Evolutionary conservation across 2,329 filamentous ascomycete genomes (phyloP).

Genomic region (Rhytidhysteron rufulum): DNA sequence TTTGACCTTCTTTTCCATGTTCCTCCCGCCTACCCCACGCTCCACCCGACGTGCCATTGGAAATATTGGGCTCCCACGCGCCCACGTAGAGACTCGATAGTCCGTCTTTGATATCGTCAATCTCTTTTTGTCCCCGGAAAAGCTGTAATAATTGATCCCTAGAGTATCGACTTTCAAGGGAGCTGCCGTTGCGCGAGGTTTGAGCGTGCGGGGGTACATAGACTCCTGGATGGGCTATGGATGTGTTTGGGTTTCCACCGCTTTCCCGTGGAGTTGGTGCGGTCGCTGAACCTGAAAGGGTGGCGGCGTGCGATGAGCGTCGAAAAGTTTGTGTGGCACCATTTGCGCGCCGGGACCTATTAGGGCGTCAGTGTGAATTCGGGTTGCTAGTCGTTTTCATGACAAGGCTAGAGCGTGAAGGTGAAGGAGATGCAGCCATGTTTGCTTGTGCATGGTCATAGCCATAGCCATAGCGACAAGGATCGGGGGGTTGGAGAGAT

Average conservation of each 20-base stretch:
- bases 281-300: conserved; percentile 41
- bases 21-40: conserved; percentile 78
- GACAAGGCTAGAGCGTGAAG: too few species aligned
- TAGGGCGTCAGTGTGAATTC: conserved; percentile 12
- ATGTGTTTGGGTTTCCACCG: conserved; percentile 20
- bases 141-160: conserved; percentile 76
- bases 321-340: conserved; percentile 66
- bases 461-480: too few species aligned
- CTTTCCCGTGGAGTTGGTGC: conserved; percentile 26
- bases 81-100: conserved; percentile 66
- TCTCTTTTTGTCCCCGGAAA: conserved; percentile 57
- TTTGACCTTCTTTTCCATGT: conserved; percentile 61
- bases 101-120: conserved; percentile 54
- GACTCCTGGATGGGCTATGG: conserved; percentile 42
- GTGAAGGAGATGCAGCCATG: too few species aligned
- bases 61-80: conserved; percentile 73
- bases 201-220: conserved; percentile 62
- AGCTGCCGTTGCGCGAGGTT: conserved; percentile 55
- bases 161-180: conserved; percentile 62
- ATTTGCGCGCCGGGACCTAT: conserved; percentile 61
- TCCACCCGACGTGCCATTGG: conserved; percentile 56
- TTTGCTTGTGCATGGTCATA: too few species aligned
- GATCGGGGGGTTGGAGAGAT: too few species aligned
- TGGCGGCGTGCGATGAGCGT: conserved; percentile 58
- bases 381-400: too few species aligned